phyloP scores from a whole-genome alignment of 2,329 filamentous ascomycete species.

The Podosphaera leucotricha region DNA sequence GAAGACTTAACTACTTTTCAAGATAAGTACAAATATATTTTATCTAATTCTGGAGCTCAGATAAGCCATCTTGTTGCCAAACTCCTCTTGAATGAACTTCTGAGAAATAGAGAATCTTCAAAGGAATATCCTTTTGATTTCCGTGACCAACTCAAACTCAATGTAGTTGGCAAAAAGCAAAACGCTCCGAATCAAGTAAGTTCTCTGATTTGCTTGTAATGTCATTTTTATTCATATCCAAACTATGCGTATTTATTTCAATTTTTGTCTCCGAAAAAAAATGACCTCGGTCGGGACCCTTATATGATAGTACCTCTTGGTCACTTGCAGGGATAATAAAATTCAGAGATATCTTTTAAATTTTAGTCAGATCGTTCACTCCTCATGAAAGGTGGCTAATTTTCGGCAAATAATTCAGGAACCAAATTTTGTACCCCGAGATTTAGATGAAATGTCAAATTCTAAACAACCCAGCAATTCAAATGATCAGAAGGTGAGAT shows the following conservation, averaged over 20 bases:
- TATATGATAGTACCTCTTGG: no score
- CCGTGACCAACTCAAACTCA: not conserved
- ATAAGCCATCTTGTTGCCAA: conserved; percentile 31
- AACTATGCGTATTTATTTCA: no score
- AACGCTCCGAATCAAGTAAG: not conserved
- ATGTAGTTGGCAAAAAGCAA: not conserved
- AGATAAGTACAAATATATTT: conserved; percentile 24
- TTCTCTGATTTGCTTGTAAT: no score
- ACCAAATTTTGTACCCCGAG: not conserved
- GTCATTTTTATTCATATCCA: no score
- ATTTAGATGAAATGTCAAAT: not conserved
- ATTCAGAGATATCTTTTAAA: not conserved
- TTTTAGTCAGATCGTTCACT: no score
- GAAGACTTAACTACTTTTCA: conserved; percentile 32
- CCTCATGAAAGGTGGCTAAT: not conserved
- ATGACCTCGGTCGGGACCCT: no score
- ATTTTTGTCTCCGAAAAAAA: no score
- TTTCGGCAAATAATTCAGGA: not conserved
- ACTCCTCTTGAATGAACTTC: not conserved
- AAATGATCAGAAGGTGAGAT: not conserved
- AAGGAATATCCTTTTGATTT: not conserved
- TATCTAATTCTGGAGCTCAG: conserved; percentile 29
- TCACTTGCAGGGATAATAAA: not conserved
- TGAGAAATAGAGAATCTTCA: not conserved
- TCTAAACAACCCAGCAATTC: not conserved